These are phyloP conservation scores for Volvox africanus DNA, from an alignment of 139 green algal genomes.

Conservation along the genomic window DNA sequence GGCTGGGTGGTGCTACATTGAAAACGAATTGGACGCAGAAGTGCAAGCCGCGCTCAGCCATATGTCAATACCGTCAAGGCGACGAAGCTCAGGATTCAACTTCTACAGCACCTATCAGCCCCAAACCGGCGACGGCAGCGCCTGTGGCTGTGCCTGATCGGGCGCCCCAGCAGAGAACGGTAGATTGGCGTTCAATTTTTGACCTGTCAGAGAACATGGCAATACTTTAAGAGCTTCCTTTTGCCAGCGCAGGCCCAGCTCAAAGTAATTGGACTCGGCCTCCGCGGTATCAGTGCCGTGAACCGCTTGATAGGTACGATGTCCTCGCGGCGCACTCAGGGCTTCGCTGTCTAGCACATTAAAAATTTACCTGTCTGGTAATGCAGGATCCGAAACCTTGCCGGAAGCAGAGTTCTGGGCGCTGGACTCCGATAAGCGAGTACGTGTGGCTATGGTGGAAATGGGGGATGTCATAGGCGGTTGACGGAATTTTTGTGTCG, in stretches of 20 bases:
- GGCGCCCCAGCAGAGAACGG: neutral
- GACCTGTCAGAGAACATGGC: neutral
- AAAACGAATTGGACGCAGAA: neutral
- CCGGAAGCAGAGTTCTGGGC: conserved; percentile 60
- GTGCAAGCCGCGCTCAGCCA: neutral
- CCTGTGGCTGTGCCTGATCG: neutral
- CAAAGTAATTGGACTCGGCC: conserved; percentile 76
- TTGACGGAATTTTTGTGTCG: no score
- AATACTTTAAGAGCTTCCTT: neutral
- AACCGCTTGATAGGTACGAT: conserved; percentile 64
- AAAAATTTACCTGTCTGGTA: neutral
- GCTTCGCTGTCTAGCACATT: neutral
- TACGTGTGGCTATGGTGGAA: conserved; percentile 5
- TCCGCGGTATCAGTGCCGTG: conserved; percentile 71
- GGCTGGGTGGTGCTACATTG: no score
- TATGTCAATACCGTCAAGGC: conserved; percentile 15
- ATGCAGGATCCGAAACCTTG: conserved; percentile 47
- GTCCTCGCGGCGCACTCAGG: no score
- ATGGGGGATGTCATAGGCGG: no score
- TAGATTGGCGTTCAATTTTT: neutral
- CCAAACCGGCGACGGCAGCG: neutral
- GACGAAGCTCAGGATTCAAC: neutral
- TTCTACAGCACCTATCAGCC: neutral
- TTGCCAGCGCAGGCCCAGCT: conserved; percentile 39
- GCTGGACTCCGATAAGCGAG: conserved; percentile 58